Percentiles rank a stretch among this genome's conserved stretches.
Evolutionary conservation across 768 basidiomycete species (phyloP).

Genomic region (Coprinopsis cinerea): DNA sequence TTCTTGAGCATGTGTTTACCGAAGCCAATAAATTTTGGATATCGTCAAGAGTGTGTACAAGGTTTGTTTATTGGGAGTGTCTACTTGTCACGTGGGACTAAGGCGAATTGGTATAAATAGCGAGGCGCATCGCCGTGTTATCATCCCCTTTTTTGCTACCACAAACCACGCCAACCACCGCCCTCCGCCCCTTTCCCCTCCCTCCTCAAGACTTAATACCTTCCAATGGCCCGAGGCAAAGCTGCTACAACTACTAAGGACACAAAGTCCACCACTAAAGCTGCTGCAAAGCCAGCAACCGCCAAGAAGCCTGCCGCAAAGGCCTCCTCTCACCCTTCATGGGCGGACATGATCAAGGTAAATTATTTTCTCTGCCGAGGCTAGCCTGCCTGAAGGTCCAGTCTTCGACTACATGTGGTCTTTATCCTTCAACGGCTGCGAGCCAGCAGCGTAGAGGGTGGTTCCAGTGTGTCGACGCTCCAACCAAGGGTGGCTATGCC

Average conservation of each 20-base stretch:
- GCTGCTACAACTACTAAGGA: slow-evolving; percentile 15
- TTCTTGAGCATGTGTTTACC: background rate
- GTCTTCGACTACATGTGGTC: background rate
- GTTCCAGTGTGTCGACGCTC: background rate
- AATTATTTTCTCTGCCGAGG: slow-evolving; percentile 17
- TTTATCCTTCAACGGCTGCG: background rate
- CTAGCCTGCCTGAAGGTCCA: background rate
- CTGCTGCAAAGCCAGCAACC: slow-evolving; percentile 31
- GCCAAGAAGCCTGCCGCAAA: slow-evolving; percentile 44
- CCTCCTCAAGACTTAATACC: slow-evolving; percentile 1
- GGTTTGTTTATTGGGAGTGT: slow-evolving; percentile 36
- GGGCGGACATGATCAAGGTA: slow-evolving; percentile 81
- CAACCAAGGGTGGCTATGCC: slow-evolving; percentile 1
- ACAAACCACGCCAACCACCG: slow-evolving; percentile 19
- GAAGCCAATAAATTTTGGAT: background rate
- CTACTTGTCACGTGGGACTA: slow-evolving; percentile 36
- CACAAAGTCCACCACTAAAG: slow-evolving; percentile 27
- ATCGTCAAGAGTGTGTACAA: slow-evolving; percentile 2
- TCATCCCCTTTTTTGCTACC: slow-evolving; percentile 33
- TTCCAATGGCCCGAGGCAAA: background rate
- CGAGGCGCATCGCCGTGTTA: slow-evolving; percentile 24
- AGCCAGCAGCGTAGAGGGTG: background rate
- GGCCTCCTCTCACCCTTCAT: slow-evolving; percentile 47
- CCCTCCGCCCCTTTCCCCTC: slow-evolving; percentile 7
- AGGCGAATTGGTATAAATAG: slow-evolving; percentile 45